phyloP scores from a whole-genome alignment of 331 rosid genomes.

The Quercus phellos region DNA sequence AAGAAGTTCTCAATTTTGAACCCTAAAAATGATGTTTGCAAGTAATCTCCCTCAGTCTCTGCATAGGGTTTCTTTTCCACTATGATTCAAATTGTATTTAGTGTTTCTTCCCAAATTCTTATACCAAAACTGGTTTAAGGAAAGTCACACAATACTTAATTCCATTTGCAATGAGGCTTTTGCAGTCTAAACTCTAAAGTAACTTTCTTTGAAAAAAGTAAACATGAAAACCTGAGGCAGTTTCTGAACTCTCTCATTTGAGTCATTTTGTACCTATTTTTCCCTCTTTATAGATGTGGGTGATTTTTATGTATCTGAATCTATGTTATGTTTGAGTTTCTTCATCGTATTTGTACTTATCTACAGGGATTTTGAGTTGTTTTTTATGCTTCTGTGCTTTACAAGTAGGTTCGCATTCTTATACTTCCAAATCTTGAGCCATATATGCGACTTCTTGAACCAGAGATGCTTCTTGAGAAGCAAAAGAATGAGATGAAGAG shows the following conservation, averaged over 20 bases:
- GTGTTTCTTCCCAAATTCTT: not conserved
- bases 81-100: not conserved
- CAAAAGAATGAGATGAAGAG: constrained; percentile 76
- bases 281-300: not conserved
- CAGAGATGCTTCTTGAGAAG: constrained; percentile 79
- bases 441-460: constrained; percentile 73
- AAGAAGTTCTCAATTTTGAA: too few relatives aligned
- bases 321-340: not conserved
- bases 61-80: not conserved
- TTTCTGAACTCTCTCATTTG: not conserved
- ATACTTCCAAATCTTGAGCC: constrained; percentile 90
- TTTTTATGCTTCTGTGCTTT: constrained; percentile 20
- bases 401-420: constrained; percentile 67
- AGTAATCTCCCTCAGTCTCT: not conserved
- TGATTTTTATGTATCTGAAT: not conserved
- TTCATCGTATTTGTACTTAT: not conserved
- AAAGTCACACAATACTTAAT: not conserved
- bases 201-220: not conserved
- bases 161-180: not conserved
- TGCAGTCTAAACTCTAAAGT: not conserved
- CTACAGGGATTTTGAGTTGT: not conserved
- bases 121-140: not conserved
- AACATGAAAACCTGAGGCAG: not conserved
- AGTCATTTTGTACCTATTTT: not conserved
- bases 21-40: not conserved